Percentiles rank a stretch among this genome's conserved stretches.
Evolutionary conservation across 164 flowering plant species (phyloP).

Genomic region (Sextonia rubra): DNA sequence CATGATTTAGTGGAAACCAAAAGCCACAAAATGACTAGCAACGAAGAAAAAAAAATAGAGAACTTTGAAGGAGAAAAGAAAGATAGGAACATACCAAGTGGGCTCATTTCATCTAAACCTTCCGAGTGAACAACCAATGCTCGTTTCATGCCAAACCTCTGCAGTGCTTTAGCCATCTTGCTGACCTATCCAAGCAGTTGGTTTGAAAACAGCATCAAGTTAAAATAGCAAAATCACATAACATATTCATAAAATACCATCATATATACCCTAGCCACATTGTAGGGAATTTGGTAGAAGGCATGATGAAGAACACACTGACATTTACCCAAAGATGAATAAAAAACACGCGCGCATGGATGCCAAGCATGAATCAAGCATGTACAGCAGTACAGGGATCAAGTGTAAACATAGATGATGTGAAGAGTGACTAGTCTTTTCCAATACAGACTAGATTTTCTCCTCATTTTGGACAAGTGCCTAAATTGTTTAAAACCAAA

Average conservation of each 20-base stretch:
- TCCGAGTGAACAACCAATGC: slow-evolving; percentile 86
- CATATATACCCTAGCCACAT: background rate
- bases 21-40: background rate
- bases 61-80: background rate
- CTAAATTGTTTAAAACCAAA: background rate
- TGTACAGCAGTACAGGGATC: no score
- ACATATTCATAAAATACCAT: background rate
- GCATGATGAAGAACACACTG: background rate
- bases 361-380: background rate
- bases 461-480: background rate
- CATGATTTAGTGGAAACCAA: background rate
- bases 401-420: background rate
- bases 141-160: slow-evolving; percentile 83
- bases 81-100: slow-evolving; percentile 46
- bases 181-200: slow-evolving; percentile 43
- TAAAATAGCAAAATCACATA: background rate
- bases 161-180: slow-evolving; percentile 94
- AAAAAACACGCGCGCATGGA: background rate
- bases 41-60: no score
- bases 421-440: background rate
- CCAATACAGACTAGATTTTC: background rate
- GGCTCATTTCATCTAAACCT: slow-evolving; percentile 93
- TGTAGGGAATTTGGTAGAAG: background rate
- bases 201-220: background rate
- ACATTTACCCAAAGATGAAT: background rate